phyloP scores from a whole-genome alignment of 352 stramenopile genomes.

The Phytophthora multivora region DNA sequence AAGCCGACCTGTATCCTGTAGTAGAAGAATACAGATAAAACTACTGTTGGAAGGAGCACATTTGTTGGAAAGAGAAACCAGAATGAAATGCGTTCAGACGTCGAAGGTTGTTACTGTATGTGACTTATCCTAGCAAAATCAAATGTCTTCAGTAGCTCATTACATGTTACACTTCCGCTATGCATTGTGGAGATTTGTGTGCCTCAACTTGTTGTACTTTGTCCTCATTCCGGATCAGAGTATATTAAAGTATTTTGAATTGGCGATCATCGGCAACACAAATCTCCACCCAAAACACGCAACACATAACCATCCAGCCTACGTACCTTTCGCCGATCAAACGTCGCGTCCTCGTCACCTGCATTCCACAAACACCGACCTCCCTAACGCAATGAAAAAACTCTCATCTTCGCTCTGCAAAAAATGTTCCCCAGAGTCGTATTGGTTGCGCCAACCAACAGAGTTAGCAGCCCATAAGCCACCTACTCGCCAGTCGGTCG shows the following conservation, averaged over 20 bases:
- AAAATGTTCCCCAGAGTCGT: slow-evolving; percentile 34
- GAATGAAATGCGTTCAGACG: slow-evolving; percentile 16
- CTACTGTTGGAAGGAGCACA: no score
- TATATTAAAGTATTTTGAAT: slow-evolving; percentile 87
- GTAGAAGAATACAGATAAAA: no score
- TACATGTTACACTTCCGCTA: not conserved
- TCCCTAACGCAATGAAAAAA: slow-evolving; percentile 11
- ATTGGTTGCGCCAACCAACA: slow-evolving; percentile 28
- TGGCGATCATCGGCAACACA: slow-evolving; percentile 58
- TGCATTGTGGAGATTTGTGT: slow-evolving; percentile 22
- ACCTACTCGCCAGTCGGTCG: slow-evolving; percentile 12
- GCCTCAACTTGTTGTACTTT: slow-evolving; percentile 58
- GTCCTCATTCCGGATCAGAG: slow-evolving; percentile 74
- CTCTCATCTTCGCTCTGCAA: slow-evolving; percentile 35
- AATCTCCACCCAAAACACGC: slow-evolving; percentile 18
- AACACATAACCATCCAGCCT: slow-evolving; percentile 17
- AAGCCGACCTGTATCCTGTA: no score
- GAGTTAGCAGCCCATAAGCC: slow-evolving; percentile 5
- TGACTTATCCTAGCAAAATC: no score
- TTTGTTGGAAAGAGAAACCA: not conserved
- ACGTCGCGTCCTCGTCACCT: slow-evolving; percentile 2
- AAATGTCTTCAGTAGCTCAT: no score
- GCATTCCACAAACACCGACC: slow-evolving; percentile 5
- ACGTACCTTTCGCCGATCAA: slow-evolving; percentile 21
- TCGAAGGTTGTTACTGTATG: not conserved